phyloP scores from a whole-genome alignment of 1,139 yeast genomes.

The Yamadazyma buinensis region DNA sequence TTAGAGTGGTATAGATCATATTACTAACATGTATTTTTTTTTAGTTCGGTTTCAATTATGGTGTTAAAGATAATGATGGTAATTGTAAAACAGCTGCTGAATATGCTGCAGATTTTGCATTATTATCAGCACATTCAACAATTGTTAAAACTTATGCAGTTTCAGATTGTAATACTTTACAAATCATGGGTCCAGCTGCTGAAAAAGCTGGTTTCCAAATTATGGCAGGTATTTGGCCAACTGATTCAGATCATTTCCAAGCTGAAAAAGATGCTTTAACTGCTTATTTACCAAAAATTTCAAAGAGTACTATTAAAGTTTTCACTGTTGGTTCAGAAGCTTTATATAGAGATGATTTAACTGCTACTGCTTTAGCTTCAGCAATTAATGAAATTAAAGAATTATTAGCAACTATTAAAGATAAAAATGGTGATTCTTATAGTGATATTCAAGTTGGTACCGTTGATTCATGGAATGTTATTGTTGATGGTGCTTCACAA shows the following conservation, averaged over 20 bases:
- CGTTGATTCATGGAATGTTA: slow-evolving; percentile 92
- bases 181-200: slow-evolving; percentile 82
- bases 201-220: slow-evolving; percentile 69
- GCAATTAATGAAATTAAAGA: slow-evolving; percentile 58
- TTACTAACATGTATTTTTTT: slow-evolving; percentile 18
- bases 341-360: slow-evolving; percentile 77
- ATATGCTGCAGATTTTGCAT: slow-evolving; percentile 59
- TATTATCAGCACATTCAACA: slow-evolving; percentile 52
- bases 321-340: slow-evolving; percentile 92
- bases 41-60: slow-evolving; percentile 71
- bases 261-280: slow-evolving; percentile 69
- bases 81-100: slow-evolving; percentile 69
- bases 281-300: slow-evolving; percentile 65
- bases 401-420: slow-evolving; percentile 57
- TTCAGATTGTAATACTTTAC: slow-evolving; percentile 82
- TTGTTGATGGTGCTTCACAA: slow-evolving; percentile 70
- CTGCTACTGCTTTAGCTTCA: slow-evolving; percentile 64
- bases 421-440: slow-evolving; percentile 78
- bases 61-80: slow-evolving; percentile 68
- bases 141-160: slow-evolving; percentile 80
- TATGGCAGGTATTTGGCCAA: slow-evolving; percentile 89
- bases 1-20: too few relatives aligned
- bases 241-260: slow-evolving; percentile 65
- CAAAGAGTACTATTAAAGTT: slow-evolving; percentile 63
- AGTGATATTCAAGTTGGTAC: slow-evolving; percentile 75